Percentiles rank a stretch among this genome's conserved stretches.
Conservation (phyloP, 768 basidiomycete genomes). For the Saitozyma podzolica region DNA sequence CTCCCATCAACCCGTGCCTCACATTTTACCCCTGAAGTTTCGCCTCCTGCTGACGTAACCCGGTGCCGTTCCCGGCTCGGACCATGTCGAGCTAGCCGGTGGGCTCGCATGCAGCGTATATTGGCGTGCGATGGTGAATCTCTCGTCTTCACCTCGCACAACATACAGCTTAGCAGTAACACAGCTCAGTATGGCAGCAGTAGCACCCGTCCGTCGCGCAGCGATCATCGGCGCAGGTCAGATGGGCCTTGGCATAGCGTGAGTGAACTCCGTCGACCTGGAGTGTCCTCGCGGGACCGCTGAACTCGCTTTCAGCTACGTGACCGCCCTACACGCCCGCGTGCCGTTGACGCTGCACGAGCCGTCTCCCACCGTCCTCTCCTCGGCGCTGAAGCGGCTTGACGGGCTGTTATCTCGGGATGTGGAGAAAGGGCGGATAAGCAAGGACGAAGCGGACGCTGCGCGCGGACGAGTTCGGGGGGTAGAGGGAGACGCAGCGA, state of each 20-base stretch:
- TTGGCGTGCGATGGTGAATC: too few species aligned
- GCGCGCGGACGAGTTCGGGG: constrained; percentile 64
- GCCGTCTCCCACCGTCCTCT: constrained; percentile 69
- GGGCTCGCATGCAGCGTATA: too few species aligned
- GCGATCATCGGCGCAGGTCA: constrained; percentile 52
- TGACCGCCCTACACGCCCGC: constrained; percentile 73
- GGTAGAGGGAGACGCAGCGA: constrained; percentile 15
- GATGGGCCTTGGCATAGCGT: constrained; percentile 83
- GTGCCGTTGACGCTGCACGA: constrained; percentile 86
- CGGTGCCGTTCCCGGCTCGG: too few species aligned
- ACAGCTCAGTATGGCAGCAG: constrained; percentile 15
- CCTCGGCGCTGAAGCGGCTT: constrained; percentile 69
- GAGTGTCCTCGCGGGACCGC: background rate
- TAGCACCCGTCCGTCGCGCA: constrained; percentile 31
- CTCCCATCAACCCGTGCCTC: too few species aligned
- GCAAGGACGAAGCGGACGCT: constrained; percentile 68
- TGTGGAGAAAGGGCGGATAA: constrained; percentile 75
- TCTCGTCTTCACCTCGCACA: too few species aligned
- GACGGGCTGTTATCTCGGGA: constrained; percentile 87
- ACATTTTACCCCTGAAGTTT: too few species aligned
- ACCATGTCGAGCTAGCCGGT: too few species aligned
- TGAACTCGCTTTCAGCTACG: constrained; percentile 24
- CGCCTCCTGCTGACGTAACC: too few species aligned
- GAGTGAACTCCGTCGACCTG: constrained; percentile 56
- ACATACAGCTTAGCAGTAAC: too few species aligned